These are phyloP conservation scores for Colletotrichum sidae DNA, from an alignment of 2,329 filamentous ascomycete species.

Conservation along the genomic window DNA sequence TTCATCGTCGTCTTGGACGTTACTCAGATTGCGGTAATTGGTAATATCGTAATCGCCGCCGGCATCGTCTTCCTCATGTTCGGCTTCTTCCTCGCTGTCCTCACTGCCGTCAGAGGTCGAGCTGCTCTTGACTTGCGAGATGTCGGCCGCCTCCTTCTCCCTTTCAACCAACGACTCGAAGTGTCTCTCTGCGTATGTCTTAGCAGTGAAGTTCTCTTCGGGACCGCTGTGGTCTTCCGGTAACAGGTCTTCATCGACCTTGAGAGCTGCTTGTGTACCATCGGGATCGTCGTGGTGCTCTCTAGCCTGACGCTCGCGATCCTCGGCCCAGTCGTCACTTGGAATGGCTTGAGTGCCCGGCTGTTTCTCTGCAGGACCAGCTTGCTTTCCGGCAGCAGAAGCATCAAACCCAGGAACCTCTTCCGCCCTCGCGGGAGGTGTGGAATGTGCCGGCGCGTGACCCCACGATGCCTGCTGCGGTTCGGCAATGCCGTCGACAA, in stretches of 20 bases:
- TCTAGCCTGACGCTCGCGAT: not conserved
- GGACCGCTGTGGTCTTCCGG: constrained; percentile 25
- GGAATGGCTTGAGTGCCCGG: constrained; percentile 5
- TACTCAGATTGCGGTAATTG: constrained; percentile 38
- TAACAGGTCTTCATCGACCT: constrained; percentile 22
- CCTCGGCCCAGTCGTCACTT: constrained; percentile 17
- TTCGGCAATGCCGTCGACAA: constrained; percentile 31
- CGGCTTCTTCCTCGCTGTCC: constrained; percentile 31
- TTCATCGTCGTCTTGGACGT: constrained; percentile 38
- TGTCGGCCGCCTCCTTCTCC: constrained; percentile 1
- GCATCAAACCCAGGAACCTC: not conserved
- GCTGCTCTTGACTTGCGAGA: not conserved
- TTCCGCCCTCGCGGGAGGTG: not conserved
- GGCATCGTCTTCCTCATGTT: constrained; percentile 29
- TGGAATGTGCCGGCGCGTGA: constrained; percentile 12
- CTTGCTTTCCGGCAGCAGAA: not conserved
- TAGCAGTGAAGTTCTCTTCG: constrained; percentile 8
- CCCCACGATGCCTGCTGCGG: constrained; percentile 35
- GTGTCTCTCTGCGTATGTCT: constrained; percentile 25
- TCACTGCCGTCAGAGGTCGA: not conserved
- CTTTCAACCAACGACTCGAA: constrained; percentile 5
- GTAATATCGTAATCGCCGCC: constrained; percentile 39
- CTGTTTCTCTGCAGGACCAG: not conserved
- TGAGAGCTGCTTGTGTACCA: constrained; percentile 16
- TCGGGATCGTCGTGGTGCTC: constrained; percentile 10